phyloP scores from a whole-genome alignment of 441 rosid genomes.

The Rhodomyrtus psidioides region DNA sequence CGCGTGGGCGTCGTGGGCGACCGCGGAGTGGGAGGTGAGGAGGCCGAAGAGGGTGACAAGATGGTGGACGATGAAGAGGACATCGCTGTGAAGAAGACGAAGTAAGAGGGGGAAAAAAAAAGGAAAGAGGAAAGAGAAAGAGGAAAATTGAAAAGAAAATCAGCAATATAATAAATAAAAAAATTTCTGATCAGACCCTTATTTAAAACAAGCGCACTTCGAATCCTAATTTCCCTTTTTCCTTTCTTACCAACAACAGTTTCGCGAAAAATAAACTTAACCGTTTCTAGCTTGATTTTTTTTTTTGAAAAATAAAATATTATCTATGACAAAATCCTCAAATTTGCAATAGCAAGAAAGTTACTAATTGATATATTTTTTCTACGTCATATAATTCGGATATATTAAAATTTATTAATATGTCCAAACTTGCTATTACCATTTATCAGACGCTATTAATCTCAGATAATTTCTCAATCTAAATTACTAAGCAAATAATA shows the following conservation, averaged over 20 bases:
- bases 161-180: too few species aligned
- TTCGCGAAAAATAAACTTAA: background rate
- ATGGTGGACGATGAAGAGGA: constrained; percentile 76
- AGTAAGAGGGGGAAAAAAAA: constrained; percentile 4
- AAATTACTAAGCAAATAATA: background rate
- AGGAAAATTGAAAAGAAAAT: too few species aligned
- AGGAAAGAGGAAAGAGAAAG: too few species aligned
- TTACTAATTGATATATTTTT: background rate
- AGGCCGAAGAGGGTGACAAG: constrained; percentile 64
- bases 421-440: background rate
- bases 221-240: too few species aligned
- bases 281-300: background rate
- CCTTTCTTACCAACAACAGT: background rate
- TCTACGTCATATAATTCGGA: background rate
- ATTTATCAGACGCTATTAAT: background rate
- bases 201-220: too few species aligned
- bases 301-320: background rate
- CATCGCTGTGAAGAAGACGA: constrained; percentile 47
- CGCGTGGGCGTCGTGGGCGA: constrained; percentile 47
- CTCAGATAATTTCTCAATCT: background rate
- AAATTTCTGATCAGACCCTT: too few species aligned
- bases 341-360: background rate
- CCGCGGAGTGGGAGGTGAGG: constrained; percentile 47
- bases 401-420: background rate
- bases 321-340: background rate